Percentiles rank a stretch among this genome's conserved stretches.
These are phyloP conservation scores for Neonectria coccinea DNA, from an alignment of 2,329 filamentous ascomycete species.

Conservation along the genomic window DNA sequence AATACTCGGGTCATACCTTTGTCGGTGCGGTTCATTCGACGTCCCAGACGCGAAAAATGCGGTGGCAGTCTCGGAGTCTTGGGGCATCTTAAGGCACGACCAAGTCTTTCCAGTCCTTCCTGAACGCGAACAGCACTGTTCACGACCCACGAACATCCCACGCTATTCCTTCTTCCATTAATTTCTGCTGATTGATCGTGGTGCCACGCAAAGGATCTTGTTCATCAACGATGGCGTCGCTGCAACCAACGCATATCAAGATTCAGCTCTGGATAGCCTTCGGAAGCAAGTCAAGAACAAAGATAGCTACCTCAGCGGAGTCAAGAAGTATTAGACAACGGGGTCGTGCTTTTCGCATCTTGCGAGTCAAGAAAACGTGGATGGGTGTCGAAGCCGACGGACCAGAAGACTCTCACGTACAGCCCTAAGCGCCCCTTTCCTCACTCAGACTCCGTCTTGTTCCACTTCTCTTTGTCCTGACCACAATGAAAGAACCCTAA, in stretches of 20 bases:
- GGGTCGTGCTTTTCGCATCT: not conserved
- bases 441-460: no score
- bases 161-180: not conserved
- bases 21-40: no score
- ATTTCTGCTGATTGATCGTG: fast-evolving
- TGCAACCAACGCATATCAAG: not conserved
- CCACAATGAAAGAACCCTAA: no score
- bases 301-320: not conserved
- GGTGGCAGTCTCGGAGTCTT: no score
- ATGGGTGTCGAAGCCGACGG: not conserved
- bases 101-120: not conserved
- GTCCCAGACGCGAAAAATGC: no score
- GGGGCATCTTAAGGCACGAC: no score
- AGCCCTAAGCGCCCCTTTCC: no score
- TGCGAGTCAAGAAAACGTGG: not conserved
- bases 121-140: not conserved
- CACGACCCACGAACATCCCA: not conserved
- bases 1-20: no score
- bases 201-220: not conserved
- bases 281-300: not conserved
- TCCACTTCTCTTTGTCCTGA: no score
- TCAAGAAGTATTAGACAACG: not conserved
- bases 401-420: not conserved
- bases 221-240: not conserved
- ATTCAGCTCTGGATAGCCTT: not conserved